phyloP scores from a whole-genome alignment of 371 early-diverging fungal species.

The Paramicrosporidium saccamoebae region DNA sequence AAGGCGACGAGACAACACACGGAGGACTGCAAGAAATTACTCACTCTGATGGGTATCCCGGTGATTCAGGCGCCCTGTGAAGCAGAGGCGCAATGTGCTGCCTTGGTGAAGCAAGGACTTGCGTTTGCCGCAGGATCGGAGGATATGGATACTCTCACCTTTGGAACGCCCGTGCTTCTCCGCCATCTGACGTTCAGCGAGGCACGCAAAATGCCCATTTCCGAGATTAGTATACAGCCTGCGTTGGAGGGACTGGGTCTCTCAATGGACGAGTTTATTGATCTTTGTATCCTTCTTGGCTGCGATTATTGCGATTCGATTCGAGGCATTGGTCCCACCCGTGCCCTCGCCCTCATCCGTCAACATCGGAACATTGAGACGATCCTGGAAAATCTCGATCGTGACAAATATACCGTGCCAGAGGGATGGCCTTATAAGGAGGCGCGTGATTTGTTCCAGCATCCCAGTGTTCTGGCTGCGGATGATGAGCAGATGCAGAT shows the following conservation, averaged over 20 bases:
- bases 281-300: constrained; percentile 93
- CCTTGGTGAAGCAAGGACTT: constrained; percentile 45
- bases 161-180: constrained; percentile 62
- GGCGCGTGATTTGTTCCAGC: constrained; percentile 63
- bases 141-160: constrained; percentile 98
- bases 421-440: constrained; percentile 68
- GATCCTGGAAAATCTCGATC: constrained; percentile 31
- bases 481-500: constrained; percentile 8
- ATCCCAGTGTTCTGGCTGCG: constrained; percentile 10
- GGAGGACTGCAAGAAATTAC: constrained; percentile 64
- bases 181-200: constrained; percentile 87
- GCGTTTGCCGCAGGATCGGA: constrained; percentile 94
- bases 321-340: constrained; percentile 81
- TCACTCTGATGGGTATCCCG: constrained; percentile 90
- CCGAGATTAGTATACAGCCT: constrained; percentile 51
- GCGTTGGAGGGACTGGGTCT: constrained; percentile 54
- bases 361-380: constrained; percentile 65
- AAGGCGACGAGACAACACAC: constrained; percentile 84
- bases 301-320: constrained; percentile 97
- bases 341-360: constrained; percentile 54
- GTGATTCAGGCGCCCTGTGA: constrained; percentile 90
- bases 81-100: constrained; percentile 98
- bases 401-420: constrained; percentile 35
- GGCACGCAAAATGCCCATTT: constrained; percentile 65
- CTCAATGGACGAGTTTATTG: constrained; percentile 57